Evolutionary conservation across 768 basidiomycete species (phyloP).

Genomic region (Mycena galopus): DNA sequence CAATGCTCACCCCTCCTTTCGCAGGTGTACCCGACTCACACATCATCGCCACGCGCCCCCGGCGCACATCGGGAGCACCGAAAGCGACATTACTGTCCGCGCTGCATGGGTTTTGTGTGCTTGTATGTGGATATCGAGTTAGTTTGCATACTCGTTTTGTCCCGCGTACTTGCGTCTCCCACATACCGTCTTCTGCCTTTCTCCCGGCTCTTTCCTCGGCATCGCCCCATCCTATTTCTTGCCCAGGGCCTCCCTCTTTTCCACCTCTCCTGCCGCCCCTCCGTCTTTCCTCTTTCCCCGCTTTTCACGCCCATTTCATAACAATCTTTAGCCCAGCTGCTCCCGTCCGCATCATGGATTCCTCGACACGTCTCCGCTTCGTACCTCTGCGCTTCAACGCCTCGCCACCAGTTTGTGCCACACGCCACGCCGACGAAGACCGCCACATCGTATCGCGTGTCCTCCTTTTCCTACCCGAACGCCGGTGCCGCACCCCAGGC

Average conservation of each 20-base stretch:
- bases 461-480: no score
- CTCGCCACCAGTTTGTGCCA: not conserved
- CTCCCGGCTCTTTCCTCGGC: no score
- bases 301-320: not conserved
- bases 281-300: no score
- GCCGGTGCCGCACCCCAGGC: not conserved
- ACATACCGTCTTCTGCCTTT: no score
- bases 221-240: no score
- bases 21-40: not conserved
- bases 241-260: no score
- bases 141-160: no score
- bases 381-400: not conserved
- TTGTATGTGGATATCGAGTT: no score
- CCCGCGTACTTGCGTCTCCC: no score
- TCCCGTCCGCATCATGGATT: not conserved
- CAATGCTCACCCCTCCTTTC: not conserved
- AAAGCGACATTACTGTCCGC: not conserved
- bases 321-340: conserved; percentile 2
- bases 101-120: not conserved
- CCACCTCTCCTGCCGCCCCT: no score
- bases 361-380: not conserved
- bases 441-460: no score
- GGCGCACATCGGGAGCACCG: not conserved
- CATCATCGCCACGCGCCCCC: not conserved
- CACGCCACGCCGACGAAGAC: not conserved